Conservation (phyloP, 345 rosid genomes). For the Lepidium didymum region DNA sequence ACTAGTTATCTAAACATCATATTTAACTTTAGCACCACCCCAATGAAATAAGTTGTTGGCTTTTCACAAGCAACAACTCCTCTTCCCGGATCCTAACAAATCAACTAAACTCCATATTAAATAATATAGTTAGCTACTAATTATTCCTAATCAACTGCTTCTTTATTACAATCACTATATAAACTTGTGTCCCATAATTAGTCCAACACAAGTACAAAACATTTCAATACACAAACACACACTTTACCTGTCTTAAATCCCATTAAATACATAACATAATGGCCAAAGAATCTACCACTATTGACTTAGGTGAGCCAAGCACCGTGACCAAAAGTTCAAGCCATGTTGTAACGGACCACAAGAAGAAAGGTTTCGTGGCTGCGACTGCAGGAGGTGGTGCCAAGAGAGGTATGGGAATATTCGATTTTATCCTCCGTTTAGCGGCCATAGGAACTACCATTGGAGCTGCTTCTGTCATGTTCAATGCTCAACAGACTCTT, state of each 20-base stretch:
- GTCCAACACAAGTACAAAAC: slow-evolving; percentile 16
- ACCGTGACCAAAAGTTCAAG: slow-evolving; percentile 19
- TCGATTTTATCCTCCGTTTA: slow-evolving; percentile 66
- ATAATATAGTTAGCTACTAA: slow-evolving; percentile 1
- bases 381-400: slow-evolving; percentile 18
- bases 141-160: not conserved
- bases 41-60: not conserved
- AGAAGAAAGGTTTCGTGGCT: slow-evolving; percentile 17
- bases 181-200: not conserved
- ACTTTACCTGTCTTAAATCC: not conserved
- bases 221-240: slow-evolving; percentile 13
- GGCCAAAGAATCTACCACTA: slow-evolving; percentile 26
- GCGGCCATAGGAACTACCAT: slow-evolving; percentile 45
- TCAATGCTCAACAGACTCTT: slow-evolving; percentile 54
- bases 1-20: not conserved
- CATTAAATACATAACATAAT: not conserved
- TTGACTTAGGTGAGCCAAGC: slow-evolving; percentile 29
- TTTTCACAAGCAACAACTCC: slow-evolving; percentile 20
- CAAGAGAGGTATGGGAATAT: slow-evolving; percentile 58
- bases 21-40: not conserved
- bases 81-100: slow-evolving; percentile 15
- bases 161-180: slow-evolving; percentile 11
- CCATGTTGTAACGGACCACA: not conserved
- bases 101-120: slow-evolving; percentile 17
- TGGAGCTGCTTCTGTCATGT: slow-evolving; percentile 58